A percentile compares a stretch with the other conserved stretches of the same genome.
Evolutionary conservation across 2,329 filamentous ascomycete species (phyloP).

Genomic region (Trichophyton benhamiae): DNA sequence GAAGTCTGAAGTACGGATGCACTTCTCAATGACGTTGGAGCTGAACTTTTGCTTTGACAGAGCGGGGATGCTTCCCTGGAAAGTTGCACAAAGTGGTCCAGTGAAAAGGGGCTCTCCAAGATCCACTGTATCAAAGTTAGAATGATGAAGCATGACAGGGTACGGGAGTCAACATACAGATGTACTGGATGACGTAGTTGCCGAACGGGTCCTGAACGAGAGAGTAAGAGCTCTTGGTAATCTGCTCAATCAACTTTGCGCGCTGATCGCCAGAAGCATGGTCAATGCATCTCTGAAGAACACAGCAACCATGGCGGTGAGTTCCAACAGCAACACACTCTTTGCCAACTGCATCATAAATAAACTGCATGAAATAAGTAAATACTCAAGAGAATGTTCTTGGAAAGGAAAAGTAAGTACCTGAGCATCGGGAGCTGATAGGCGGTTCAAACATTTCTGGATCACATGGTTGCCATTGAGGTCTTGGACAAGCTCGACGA

Average conservation of each 20-base stretch:
- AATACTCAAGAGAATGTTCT: not conserved
- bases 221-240: constrained; percentile 75
- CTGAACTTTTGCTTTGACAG: constrained; percentile 95
- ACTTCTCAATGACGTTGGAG: constrained; percentile 98
- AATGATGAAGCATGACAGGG: not conserved
- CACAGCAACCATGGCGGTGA: constrained; percentile 94
- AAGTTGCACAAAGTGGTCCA: constrained; percentile 71
- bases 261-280: constrained; percentile 88
- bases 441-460: constrained; percentile 95
- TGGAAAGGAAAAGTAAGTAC: constrained; percentile 12
- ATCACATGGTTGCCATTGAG: constrained; percentile 98
- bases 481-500: constrained; percentile 92
- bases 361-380: constrained; percentile 47
- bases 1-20: constrained; percentile 67
- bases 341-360: constrained; percentile 83
- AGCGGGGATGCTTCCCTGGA: constrained; percentile 58
- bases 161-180: constrained; percentile 35
- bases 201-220: constrained; percentile 95
- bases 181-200: constrained; percentile 98
- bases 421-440: constrained; percentile 68
- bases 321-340: constrained; percentile 87
- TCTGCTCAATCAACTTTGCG: constrained; percentile 69
- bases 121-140: constrained; percentile 43
- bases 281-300: constrained; percentile 95
- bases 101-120: constrained; percentile 80